Conservation (phyloP, 305 asterid genomes). For the Solanum hybrid region DNA sequence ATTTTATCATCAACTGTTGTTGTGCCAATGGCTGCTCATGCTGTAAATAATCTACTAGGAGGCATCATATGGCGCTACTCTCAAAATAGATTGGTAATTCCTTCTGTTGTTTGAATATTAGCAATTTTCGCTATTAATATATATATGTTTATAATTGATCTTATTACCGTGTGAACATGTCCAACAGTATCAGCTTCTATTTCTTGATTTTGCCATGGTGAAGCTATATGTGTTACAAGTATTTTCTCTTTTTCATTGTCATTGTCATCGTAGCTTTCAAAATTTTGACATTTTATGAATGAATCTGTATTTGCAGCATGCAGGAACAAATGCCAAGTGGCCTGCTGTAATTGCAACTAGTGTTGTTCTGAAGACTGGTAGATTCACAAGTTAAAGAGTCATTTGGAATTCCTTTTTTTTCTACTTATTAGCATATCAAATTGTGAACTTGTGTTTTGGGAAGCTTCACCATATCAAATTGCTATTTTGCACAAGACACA, state of each 20-base stretch:
- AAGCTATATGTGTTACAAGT: not conserved
- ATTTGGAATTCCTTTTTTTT: not conserved
- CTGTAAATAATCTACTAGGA: constrained; percentile 68
- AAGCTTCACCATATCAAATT: not conserved
- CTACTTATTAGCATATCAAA: not conserved
- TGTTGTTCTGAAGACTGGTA: not conserved
- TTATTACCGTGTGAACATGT: too few species aligned
- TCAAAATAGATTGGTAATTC: constrained; percentile 21
- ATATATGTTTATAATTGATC: too few species aligned
- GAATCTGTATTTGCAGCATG: not conserved
- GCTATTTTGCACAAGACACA: not conserved
- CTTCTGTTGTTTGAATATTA: not conserved
- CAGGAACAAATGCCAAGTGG: not conserved
- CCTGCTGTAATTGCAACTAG: not conserved
- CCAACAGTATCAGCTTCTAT: not conserved
- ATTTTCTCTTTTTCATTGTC: not conserved
- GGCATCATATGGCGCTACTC: constrained; percentile 63
- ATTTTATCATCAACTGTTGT: constrained; percentile 37
- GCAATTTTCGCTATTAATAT: too few species aligned
- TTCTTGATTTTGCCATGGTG: not conserved
- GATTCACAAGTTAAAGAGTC: not conserved
- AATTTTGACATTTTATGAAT: not conserved
- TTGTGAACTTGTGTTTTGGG: not conserved
- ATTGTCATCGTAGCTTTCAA: not conserved
- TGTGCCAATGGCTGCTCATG: constrained; percentile 87